Percentiles rank a stretch among this genome's conserved stretches.
Evolutionary conservation across 148 eudicot species (phyloP).

Genomic region (Cornus suecica): DNA sequence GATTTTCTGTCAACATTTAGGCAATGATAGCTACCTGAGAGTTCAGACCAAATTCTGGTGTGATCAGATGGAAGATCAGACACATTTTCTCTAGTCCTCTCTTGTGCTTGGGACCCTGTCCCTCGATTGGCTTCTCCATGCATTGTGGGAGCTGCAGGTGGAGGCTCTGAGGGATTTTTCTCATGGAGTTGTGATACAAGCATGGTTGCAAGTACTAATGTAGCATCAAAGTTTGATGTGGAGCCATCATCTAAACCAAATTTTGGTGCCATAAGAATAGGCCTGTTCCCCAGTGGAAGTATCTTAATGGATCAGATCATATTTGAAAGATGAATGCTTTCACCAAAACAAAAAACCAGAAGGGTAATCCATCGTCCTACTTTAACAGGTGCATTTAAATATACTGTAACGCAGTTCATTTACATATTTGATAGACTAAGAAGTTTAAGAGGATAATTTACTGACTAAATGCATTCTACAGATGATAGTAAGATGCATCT

Average conservation of each 20-base stretch:
- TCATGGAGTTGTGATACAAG: conserved; percentile 81
- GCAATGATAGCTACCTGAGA: conserved; percentile 54
- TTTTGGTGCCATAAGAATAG: conserved; percentile 91
- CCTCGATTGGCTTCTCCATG: conserved; percentile 37
- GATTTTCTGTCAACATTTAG: not conserved
- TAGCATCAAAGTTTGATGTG: conserved; percentile 78
- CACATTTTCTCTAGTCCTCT: conserved; percentile 48
- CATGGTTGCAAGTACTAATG: conserved; percentile 98
- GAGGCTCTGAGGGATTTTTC: conserved; percentile 48
- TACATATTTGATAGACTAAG: conserved; percentile 3
- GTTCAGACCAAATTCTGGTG: conserved; percentile 94
- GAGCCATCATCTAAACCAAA: conserved; percentile 83
- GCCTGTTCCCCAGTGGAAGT: conserved; percentile 44
- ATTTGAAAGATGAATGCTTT: conserved; percentile 2
- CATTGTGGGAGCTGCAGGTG: conserved; percentile 34
- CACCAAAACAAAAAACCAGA: not conserved
- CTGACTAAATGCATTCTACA: not conserved
- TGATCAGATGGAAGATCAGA: conserved; percentile 79
- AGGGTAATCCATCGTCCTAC: not conserved
- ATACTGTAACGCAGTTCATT: not conserved
- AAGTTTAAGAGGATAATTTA: not conserved
- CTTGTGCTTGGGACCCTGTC: conserved; percentile 42
- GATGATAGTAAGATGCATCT: not conserved
- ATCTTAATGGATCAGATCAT: not conserved
- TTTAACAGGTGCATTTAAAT: not conserved